A percentile compares a stretch with the other conserved stretches of the same genome.
phyloP scores from a whole-genome alignment of 441 rosid genomes.

The Gossypium gossypioides region DNA sequence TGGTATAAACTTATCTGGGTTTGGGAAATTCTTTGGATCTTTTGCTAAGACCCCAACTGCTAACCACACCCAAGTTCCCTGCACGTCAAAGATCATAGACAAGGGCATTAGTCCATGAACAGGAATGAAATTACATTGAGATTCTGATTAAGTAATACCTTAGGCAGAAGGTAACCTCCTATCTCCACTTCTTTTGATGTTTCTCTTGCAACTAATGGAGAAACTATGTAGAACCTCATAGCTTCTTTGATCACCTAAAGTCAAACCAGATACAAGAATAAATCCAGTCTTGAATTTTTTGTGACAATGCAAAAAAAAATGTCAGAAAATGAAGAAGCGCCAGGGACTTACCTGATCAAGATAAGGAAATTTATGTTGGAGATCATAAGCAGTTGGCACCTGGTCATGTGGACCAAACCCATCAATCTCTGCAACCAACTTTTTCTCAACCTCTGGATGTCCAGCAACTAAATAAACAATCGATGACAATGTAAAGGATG shows the following conservation, averaged over 20 bases:
- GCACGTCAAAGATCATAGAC: conserved; percentile 4
- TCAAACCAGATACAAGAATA: background rate
- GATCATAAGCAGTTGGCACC: conserved; percentile 52
- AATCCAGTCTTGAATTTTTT: background rate
- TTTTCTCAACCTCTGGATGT: conserved; percentile 63
- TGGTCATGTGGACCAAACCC: conserved; percentile 47
- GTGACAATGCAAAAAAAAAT: background rate
- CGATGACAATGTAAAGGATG: conserved; percentile 62
- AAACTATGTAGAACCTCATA: conserved; percentile 67
- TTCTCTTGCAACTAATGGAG: conserved; percentile 82
- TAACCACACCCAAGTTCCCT: conserved; percentile 98
- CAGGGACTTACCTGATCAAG: conserved; percentile 57
- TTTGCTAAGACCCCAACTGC: conserved; percentile 82
- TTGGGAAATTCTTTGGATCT: conserved; percentile 79
- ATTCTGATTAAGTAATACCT: conserved; percentile 33
- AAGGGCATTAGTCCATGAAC: background rate
- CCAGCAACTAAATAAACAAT: conserved; percentile 59
- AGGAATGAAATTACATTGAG: background rate
- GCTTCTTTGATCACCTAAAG: conserved; percentile 77
- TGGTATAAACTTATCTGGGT: conserved; percentile 77
- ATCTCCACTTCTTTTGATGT: conserved; percentile 68
- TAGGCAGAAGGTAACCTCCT: conserved; percentile 74
- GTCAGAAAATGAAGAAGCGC: background rate
- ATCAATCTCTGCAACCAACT: conserved; percentile 63
- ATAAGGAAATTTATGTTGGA: conserved; percentile 64